Evolutionary conservation across 2,329 filamentous ascomycete genomes (phyloP).

Genomic region (Paramyrothecium roridum): DNA sequence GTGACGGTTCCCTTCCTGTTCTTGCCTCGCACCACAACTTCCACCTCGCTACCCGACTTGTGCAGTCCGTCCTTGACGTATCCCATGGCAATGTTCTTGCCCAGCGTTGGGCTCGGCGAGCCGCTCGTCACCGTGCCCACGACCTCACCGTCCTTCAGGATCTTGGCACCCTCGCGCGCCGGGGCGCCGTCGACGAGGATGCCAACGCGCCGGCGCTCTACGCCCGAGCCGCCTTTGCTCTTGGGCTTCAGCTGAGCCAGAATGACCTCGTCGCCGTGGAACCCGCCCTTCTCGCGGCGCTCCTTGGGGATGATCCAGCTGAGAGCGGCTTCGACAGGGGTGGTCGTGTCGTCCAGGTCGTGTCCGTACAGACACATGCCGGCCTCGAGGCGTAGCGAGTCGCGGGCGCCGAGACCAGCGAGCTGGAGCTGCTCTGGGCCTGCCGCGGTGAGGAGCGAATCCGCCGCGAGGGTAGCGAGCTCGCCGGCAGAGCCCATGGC

Average conservation of each 20-base stretch:
- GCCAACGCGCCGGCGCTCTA: slow-evolving; percentile 72
- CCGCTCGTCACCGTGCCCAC: slow-evolving; percentile 86
- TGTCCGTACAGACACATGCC: slow-evolving; percentile 99
- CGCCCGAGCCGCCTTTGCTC: slow-evolving; percentile 68
- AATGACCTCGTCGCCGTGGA: slow-evolving; percentile 80
- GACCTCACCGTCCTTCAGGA: slow-evolving; percentile 63
- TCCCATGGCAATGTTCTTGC: slow-evolving; percentile 94
- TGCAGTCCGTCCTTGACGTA: slow-evolving; percentile 80
- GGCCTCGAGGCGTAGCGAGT: slow-evolving; percentile 89
- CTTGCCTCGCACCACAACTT: slow-evolving; percentile 74
- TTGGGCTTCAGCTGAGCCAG: slow-evolving; percentile 71
- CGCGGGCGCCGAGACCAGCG: slow-evolving; percentile 85
- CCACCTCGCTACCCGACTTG: slow-evolving; percentile 79
- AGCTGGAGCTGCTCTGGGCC: slow-evolving; percentile 65
- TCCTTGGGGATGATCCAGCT: slow-evolving; percentile 83
- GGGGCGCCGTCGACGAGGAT: slow-evolving; percentile 81
- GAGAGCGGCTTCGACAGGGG: slow-evolving; percentile 55
- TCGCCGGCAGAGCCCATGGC: slow-evolving; percentile 35
- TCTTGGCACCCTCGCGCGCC: slow-evolving; percentile 81
- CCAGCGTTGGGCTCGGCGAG: slow-evolving; percentile 80
- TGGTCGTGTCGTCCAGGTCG: slow-evolving; percentile 78
- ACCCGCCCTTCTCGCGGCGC: slow-evolving; percentile 64
- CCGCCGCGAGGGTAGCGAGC: slow-evolving; percentile 53
- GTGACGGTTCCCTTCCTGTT: slow-evolving; percentile 70
- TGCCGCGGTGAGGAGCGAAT: slow-evolving; percentile 65